phyloP scores from a whole-genome alignment of 2,329 filamentous ascomycete genomes.

The Sclerotinia glacialis region DNA sequence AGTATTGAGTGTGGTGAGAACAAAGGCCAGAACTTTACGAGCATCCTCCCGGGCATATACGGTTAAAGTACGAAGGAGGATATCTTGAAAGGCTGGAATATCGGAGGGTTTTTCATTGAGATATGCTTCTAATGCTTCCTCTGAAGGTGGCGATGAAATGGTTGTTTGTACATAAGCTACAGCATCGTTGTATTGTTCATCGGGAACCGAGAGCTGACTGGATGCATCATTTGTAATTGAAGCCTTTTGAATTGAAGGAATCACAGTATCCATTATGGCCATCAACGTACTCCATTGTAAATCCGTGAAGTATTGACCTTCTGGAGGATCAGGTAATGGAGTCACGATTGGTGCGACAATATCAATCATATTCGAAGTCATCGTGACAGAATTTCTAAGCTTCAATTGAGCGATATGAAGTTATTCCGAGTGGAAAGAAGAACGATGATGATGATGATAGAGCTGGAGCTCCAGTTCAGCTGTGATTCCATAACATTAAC shows the following conservation, averaged over 20 bases:
- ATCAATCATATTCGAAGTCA: constrained; percentile 18
- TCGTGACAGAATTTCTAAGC: not conserved
- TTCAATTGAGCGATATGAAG: not conserved
- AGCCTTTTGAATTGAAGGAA: constrained; percentile 56
- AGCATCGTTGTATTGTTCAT: constrained; percentile 49
- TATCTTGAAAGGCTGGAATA: constrained; percentile 52
- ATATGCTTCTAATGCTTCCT: constrained; percentile 50
- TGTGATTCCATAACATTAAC: not conserved
- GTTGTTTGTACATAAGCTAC: constrained; percentile 43
- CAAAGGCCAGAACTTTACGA: constrained; percentile 32
- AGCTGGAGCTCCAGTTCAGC: not conserved
- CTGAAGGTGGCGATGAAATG: constrained; percentile 43
- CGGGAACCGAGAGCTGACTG: constrained; percentile 46
- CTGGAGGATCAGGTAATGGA: constrained; percentile 34
- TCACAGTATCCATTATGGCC: constrained; percentile 55
- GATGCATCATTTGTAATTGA: constrained; percentile 16
- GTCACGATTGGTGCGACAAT: constrained; percentile 27
- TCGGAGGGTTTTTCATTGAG: constrained; percentile 52
- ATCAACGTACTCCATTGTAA: constrained; percentile 55
- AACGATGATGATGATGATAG: not conserved
- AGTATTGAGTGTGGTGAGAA: constrained; percentile 48
- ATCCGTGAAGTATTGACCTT: constrained; percentile 44
- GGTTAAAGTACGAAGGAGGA: constrained; percentile 47
- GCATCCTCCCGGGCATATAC: constrained; percentile 32
- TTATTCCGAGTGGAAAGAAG: not conserved